Evolutionary conservation across 2,329 filamentous ascomycete genomes (phyloP).

Genomic region (Herpomyces periplanetae): DNA sequence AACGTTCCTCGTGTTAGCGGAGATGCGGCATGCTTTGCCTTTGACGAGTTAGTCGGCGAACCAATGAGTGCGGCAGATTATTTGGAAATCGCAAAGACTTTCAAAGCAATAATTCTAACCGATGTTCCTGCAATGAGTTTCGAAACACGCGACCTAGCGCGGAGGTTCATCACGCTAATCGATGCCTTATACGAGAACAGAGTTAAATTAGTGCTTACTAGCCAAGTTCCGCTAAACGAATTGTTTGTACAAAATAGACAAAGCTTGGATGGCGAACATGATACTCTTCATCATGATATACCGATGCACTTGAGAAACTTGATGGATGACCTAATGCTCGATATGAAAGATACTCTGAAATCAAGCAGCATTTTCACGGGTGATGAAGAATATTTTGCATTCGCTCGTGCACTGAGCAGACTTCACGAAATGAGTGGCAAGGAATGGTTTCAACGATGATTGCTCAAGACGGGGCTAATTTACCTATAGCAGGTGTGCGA

Average conservation of each 20-base stretch:
- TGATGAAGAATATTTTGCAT: conserved; percentile 85
- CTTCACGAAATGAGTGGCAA: conserved; percentile 69
- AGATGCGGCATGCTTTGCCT: conserved; percentile 56
- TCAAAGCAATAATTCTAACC: conserved; percentile 68
- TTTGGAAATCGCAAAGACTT: conserved; percentile 52
- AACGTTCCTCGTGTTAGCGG: conserved; percentile 56
- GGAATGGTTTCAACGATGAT: conserved; percentile 61
- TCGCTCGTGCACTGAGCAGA: conserved; percentile 48
- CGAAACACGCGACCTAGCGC: conserved; percentile 42
- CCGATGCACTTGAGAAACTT: conserved; percentile 33
- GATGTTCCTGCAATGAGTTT: conserved; percentile 72
- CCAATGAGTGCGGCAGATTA: conserved; percentile 84
- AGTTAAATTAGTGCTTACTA: conserved; percentile 68
- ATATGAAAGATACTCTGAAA: conserved; percentile 48
- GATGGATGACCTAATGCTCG: conserved; percentile 57
- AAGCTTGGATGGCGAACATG: conserved; percentile 9
- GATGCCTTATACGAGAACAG: conserved; percentile 62
- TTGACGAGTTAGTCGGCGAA: conserved; percentile 54
- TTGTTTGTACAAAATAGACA: conserved; percentile 28
- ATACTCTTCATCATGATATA: conserved; percentile 14
- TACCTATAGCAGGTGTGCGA: too few species aligned
- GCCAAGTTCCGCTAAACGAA: conserved; percentile 40
- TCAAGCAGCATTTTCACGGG: conserved; percentile 56
- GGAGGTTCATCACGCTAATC: conserved; percentile 86
- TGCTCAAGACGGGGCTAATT: too few species aligned